phyloP scores from a whole-genome alignment of 2,329 filamentous ascomycete species.

The Didymella pomorum region DNA sequence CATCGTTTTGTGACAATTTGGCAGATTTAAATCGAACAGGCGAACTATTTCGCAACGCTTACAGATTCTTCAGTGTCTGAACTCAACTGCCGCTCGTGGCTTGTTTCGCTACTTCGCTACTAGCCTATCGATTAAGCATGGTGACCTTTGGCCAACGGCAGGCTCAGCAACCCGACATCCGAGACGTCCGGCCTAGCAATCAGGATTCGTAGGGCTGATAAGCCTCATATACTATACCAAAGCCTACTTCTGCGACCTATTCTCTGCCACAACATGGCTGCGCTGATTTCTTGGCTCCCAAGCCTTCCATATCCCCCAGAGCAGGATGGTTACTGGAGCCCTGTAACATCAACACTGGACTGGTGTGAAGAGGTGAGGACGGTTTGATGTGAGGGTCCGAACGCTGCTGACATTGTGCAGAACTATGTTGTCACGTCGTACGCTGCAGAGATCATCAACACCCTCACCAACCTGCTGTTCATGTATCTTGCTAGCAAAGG shows the following conservation, averaged over 20 bases:
- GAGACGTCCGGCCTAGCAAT: conserved; percentile 26
- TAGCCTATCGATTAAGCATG: conserved; percentile 22
- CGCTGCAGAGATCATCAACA: conserved; percentile 79
- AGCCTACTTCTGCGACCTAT: neutral
- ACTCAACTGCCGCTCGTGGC: neutral
- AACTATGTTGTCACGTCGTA: conserved; percentile 80
- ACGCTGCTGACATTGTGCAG: conserved; percentile 50
- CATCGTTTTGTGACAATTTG: neutral
- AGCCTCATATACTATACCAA: conserved; percentile 5
- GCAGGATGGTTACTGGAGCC: conserved; percentile 69
- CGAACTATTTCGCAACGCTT: neutral
- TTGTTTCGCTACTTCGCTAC: conserved; percentile 1
- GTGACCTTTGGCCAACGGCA: conserved; percentile 23
- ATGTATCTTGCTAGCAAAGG: conserved; percentile 79
- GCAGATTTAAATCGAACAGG: too few species aligned
- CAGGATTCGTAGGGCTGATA: conserved; percentile 18
- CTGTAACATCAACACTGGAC: conserved; percentile 76
- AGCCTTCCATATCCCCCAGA: conserved; percentile 60
- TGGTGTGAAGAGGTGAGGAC: conserved; percentile 77
- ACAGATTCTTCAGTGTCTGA: neutral
- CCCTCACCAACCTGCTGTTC: conserved; percentile 83
- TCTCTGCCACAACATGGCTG: conserved; percentile 31
- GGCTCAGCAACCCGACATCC: conserved; percentile 26
- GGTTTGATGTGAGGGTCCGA: neutral
- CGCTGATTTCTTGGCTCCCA: conserved; percentile 52